These are phyloP conservation scores for Epithele typhae DNA, from an alignment of 768 basidiomycete genomes.

Conservation along the genomic window DNA sequence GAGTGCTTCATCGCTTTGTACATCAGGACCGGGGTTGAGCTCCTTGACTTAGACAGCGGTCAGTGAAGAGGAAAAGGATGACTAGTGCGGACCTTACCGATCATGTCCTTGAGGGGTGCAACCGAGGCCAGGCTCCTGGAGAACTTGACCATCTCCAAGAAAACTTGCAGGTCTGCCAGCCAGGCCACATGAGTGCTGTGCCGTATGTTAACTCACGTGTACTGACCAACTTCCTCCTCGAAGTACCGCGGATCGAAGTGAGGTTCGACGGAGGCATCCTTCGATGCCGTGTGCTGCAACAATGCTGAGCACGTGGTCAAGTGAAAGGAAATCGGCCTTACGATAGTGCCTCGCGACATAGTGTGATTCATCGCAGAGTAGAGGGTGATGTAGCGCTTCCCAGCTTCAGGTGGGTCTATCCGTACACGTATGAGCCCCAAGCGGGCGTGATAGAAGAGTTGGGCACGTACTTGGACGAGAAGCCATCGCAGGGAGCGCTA, in stretches of 20 bases:
- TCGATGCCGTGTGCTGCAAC: conserved; percentile 27
- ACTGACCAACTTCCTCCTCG: conserved; percentile 27
- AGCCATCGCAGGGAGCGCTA: conserved; percentile 25
- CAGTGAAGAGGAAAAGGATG: too few species aligned
- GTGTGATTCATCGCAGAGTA: conserved; percentile 36
- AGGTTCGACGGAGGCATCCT: conserved; percentile 25
- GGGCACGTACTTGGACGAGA: conserved; percentile 21
- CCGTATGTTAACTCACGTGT: neutral
- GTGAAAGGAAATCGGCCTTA: conserved; percentile 21
- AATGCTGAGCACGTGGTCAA: neutral
- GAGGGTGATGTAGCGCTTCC: conserved; percentile 41
- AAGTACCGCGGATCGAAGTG: conserved; percentile 30
- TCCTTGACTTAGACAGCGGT: conserved; percentile 21
- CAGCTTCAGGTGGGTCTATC: conserved; percentile 31
- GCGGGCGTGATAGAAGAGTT: neutral
- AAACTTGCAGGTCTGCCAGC: conserved; percentile 23
- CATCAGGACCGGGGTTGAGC: conserved; percentile 26
- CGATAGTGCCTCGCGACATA: conserved; percentile 47
- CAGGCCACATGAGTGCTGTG: neutral
- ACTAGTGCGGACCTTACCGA: conserved; percentile 12
- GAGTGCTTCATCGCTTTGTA: conserved; percentile 26
- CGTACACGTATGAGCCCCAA: neutral
- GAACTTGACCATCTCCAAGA: conserved; percentile 28
- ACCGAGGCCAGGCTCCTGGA: conserved; percentile 19
- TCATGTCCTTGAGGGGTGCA: conserved; percentile 23